Evolutionary conservation across 2,329 filamentous ascomycete species (phyloP).

Genomic region (Lasiodiplodia citricola): DNA sequence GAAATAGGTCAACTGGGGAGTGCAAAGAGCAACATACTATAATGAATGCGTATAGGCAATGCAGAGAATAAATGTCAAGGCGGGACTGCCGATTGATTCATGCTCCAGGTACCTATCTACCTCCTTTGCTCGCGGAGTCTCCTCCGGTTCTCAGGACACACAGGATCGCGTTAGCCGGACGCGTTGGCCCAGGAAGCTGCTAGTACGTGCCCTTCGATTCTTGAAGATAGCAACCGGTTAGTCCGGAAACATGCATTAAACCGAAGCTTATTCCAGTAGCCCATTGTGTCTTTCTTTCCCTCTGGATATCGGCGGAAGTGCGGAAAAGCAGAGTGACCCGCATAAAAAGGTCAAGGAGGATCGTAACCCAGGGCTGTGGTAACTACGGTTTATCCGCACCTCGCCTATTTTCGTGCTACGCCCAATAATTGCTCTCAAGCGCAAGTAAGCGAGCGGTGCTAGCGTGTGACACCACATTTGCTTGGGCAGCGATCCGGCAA

Average conservation of each 20-base stretch:
- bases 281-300: background rate
- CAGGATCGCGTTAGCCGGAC: background rate
- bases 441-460: background rate
- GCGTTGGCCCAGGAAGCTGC: background rate
- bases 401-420: constrained; percentile 7
- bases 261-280: background rate
- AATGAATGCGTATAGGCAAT: background rate
- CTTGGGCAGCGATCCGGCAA: background rate
- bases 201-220: background rate
- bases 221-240: background rate
- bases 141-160: background rate
- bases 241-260: background rate
- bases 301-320: background rate
- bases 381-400: background rate
- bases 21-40: background rate
- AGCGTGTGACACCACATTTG: background rate
- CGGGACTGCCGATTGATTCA: background rate
- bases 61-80: background rate
- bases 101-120: background rate
- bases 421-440: background rate
- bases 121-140: background rate
- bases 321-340: background rate
- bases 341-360: background rate
- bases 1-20: background rate
- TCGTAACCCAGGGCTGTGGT: background rate